Base-by-base conservation (phyloP, 306 rosid genomes). In the Castanea sativa region DNA sequence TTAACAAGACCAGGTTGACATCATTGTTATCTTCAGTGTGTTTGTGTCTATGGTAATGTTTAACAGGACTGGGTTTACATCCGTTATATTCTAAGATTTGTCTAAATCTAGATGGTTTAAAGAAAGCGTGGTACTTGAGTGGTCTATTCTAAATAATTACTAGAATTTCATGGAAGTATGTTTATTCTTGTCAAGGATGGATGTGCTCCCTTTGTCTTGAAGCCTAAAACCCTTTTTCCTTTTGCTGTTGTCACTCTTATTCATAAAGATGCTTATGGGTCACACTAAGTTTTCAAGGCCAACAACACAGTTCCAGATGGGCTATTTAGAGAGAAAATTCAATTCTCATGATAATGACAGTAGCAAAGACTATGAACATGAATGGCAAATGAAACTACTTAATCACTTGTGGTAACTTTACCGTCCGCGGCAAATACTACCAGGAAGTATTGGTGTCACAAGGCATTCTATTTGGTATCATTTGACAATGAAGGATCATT, bases 241-340 rank as follows among this genome's bases (percentile, higher is more conserved):
- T 21, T 57, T 27, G 16, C 65, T 59, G 65, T 38, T 21, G 69
- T 14, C 71, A 81, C 68, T 23, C 30, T 32, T 78, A 56, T 51
- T 76, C 64, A 6, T 27, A 51, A 73, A 83, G 77, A 83, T 75
- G 83, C 83, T 74, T 19, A 43, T 32, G 76, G 84, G 75, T 25
- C 83, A 80, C 65, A 6, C 55, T 29, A 79, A 32, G 12, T 71
- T 13, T 43, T 78, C 25, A 69, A 69, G 32, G 21, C 51, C 53
- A 35, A 38, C 73, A 38, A 43, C 69, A 27, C 16, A 21, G 32
- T 74, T 25, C 49, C 33, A 4, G 20, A 18, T 27, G 16, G 53
- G 53, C 53, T 3, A 9, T 12, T 45, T 12, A 45, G 49, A 30
- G 51, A 53, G 52, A 73, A 61, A 32, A 61, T 61, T 5, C 5